Percentiles rank a stretch among this genome's conserved stretches.
Evolutionary conservation across 106 monocot genomes (phyloP).

Genomic region (Platanthera zijinensis): DNA sequence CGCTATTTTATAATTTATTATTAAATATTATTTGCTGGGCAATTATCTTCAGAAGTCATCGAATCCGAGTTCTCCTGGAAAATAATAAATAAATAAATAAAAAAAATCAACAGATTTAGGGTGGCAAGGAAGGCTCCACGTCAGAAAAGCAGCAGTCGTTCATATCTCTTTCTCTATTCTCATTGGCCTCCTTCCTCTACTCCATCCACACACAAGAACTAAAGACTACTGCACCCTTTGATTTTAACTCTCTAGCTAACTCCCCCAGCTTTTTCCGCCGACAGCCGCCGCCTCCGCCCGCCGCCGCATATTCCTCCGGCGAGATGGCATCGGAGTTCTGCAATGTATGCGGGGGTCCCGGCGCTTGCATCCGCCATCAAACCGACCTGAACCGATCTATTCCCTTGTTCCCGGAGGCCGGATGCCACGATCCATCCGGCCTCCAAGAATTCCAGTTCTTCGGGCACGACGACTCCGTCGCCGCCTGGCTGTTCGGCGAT

Average conservation of each 20-base stretch:
- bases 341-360: constrained; percentile 24
- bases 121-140: constrained; percentile 63
- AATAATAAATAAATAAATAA: neutral
- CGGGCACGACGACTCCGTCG: constrained; percentile 37
- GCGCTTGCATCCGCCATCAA: constrained; percentile 12
- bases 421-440: neutral
- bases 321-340: constrained; percentile 31
- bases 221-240: constrained; percentile 5
- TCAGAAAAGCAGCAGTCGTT: constrained; percentile 38
- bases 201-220: neutral
- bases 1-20: too few species aligned
- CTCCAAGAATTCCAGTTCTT: constrained; percentile 74
- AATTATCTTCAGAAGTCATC: too few species aligned
- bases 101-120: neutral
- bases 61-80: neutral
- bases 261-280: neutral
- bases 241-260: neutral
- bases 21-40: too few species aligned
- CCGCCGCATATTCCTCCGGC: neutral
- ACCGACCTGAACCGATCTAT: constrained; percentile 25
- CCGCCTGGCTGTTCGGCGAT: constrained; percentile 44
- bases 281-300: neutral
- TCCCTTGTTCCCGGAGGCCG: constrained; percentile 13
- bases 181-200: constrained; percentile 48
- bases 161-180: constrained; percentile 49